These are phyloP conservation scores for Backusella mclennaniae DNA, from an alignment of 192 early-diverging fungal genomes.

Conservation along the genomic window DNA sequence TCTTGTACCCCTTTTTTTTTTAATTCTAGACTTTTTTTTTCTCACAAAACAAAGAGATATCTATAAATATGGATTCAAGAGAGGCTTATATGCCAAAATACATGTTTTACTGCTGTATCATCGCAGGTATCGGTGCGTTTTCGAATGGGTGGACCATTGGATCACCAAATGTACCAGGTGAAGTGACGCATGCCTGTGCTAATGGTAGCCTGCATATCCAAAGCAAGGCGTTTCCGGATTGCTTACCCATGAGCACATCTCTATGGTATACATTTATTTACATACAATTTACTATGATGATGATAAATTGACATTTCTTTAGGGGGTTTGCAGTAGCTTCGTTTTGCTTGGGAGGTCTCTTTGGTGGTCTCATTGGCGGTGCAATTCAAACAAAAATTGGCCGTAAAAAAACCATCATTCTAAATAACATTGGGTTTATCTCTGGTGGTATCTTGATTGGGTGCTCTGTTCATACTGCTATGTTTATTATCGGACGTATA, in stretches of 20 bases:
- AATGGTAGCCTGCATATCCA: slow-evolving; percentile 3
- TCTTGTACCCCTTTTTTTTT: not conserved
- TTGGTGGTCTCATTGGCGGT: slow-evolving; percentile 54
- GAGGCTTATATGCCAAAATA: slow-evolving; percentile 36
- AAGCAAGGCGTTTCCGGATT: slow-evolving; percentile 24
- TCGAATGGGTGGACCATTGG: slow-evolving; percentile 44
- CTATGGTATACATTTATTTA: slow-evolving; percentile 11
- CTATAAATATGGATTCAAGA: slow-evolving; percentile 39
- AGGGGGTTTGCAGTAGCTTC: slow-evolving; percentile 46
- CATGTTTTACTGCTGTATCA: slow-evolving; percentile 41
- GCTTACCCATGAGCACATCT: slow-evolving; percentile 31
- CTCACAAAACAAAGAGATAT: not conserved
- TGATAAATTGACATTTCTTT: not conserved
- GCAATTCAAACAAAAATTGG: slow-evolving; percentile 41
- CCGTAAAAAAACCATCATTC: slow-evolving; percentile 54
- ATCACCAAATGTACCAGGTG: slow-evolving; percentile 42
- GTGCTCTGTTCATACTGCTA: slow-evolving; percentile 54
- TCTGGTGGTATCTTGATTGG: slow-evolving; percentile 65
- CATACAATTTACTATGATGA: not conserved
- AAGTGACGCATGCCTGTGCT: slow-evolving; percentile 28
- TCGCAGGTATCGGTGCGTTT: slow-evolving; percentile 40
- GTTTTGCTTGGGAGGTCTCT: slow-evolving; percentile 52
- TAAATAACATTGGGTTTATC: slow-evolving; percentile 67
- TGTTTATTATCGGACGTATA: slow-evolving; percentile 73
- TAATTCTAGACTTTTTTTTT: not conserved